These are phyloP conservation scores for Suillus plorans DNA, from an alignment of 768 basidiomycete species.

Conservation along the genomic window DNA sequence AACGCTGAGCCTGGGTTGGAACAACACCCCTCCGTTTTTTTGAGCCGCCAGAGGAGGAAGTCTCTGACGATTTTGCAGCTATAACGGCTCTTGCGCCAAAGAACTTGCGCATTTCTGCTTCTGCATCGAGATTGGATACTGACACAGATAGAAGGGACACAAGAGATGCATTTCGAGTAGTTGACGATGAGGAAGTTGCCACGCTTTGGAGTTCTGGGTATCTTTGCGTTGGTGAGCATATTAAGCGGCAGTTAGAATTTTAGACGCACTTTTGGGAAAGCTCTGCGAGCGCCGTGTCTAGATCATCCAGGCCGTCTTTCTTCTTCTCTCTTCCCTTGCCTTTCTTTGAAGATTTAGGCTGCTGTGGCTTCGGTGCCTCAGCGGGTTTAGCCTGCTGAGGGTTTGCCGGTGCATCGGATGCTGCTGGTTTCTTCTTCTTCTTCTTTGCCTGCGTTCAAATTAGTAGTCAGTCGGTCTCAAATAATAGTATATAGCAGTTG, in stretches of 20 bases:
- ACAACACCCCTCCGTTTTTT: conserved; percentile 37
- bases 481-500: not conserved
- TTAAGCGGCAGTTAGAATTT: not conserved
- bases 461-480: conserved; percentile 6
- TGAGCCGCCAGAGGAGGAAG: conserved; percentile 33
- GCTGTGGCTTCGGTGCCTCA: conserved; percentile 2
- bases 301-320: conserved; percentile 68
- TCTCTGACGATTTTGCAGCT: conserved; percentile 47
- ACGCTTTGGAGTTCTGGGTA: conserved; percentile 53
- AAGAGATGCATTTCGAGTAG: conserved; percentile 34
- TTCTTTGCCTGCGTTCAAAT: conserved; percentile 34
- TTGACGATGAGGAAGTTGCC: conserved; percentile 20
- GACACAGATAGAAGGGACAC: conserved; percentile 75
- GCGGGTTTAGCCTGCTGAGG: conserved; percentile 10
- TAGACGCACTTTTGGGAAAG: conserved; percentile 68
- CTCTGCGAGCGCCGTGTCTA: conserved; percentile 84
- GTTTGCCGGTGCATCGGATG: conserved; percentile 10
- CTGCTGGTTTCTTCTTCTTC: conserved; percentile 37
- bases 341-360: conserved; percentile 54
- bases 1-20: conserved; percentile 44
- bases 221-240: conserved; percentile 30
- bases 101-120: conserved; percentile 90
- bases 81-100: conserved; percentile 89
- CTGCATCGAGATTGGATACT: conserved; percentile 76
- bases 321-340: conserved; percentile 62